Percentiles rank a stretch among this genome's conserved stretches.
Evolutionary conservation across 495 filamentous ascomycete species (phyloP).

Genomic region (Stereocaulon alpinum): DNA sequence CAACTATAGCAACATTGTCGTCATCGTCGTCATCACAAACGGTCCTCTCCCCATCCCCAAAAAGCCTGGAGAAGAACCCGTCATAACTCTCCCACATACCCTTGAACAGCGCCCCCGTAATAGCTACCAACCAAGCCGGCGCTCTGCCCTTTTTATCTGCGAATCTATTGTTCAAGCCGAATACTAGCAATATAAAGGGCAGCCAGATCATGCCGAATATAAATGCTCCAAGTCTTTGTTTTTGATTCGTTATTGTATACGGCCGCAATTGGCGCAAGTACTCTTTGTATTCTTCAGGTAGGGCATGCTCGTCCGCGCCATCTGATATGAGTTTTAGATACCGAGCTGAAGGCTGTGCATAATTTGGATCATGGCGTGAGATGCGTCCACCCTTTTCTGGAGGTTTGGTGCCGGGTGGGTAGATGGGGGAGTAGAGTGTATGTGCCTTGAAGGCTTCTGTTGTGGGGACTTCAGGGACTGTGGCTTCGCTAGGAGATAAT

Average conservation of each 20-base stretch:
- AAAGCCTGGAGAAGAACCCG: slow-evolving; percentile 48
- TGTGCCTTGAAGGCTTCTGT: slow-evolving; percentile 43
- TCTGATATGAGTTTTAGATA: slow-evolving; percentile 69
- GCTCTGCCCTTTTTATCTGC: slow-evolving; percentile 53
- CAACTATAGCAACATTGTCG: neutral
- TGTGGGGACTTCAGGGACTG: slow-evolving; percentile 32
- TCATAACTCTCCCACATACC: slow-evolving; percentile 71
- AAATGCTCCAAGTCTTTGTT: slow-evolving; percentile 54
- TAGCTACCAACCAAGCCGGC: slow-evolving; percentile 53
- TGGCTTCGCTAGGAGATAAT: slow-evolving; percentile 39
- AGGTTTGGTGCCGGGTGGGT: slow-evolving; percentile 10
- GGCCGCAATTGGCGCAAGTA: slow-evolving; percentile 57
- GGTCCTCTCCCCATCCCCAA: slow-evolving; percentile 87
- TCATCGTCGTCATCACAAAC: neutral
- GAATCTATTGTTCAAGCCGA: slow-evolving; percentile 39
- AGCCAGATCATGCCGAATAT: slow-evolving; percentile 51
- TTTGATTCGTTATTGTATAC: slow-evolving; percentile 55
- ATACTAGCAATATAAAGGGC: slow-evolving; percentile 44
- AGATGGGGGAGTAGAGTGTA: slow-evolving; percentile 46
- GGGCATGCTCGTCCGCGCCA: slow-evolving; percentile 65
- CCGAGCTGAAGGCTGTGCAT: slow-evolving; percentile 72
- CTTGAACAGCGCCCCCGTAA: slow-evolving; percentile 39
- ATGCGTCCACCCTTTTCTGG: slow-evolving; percentile 26
- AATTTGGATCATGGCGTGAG: slow-evolving; percentile 51
- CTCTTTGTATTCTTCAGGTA: slow-evolving; percentile 61